Evolutionary conservation across 352 stramenopile species (phyloP).

Genomic region (Pythium dissimile): DNA sequence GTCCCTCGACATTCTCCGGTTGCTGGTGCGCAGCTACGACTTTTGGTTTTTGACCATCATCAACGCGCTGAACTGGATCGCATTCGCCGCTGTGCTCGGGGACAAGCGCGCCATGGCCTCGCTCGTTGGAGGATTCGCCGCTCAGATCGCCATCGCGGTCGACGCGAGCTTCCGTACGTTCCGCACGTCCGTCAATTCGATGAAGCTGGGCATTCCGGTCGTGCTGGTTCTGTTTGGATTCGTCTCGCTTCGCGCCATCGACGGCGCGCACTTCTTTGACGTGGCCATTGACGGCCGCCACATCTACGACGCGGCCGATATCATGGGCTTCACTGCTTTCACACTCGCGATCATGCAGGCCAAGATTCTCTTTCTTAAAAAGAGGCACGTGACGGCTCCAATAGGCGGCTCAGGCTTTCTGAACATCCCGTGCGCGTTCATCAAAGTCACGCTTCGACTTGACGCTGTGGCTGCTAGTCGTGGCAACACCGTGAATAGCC

Average conservation of each 20-base stretch:
- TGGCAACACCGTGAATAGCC: no score
- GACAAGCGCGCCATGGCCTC: constrained; percentile 27
- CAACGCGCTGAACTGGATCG: constrained; percentile 26
- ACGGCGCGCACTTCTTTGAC: not conserved
- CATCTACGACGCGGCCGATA: constrained; percentile 3
- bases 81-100: constrained; percentile 22
- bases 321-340: constrained; percentile 6
- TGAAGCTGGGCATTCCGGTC: constrained; percentile 2
- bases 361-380: constrained; percentile 1
- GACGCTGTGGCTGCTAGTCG: no score
- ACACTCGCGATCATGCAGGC: constrained; percentile 9
- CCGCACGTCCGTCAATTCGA: not conserved
- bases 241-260: constrained; percentile 2
- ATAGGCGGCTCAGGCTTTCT: not conserved
- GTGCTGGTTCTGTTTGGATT: not conserved
- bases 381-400: not conserved
- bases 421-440: not conserved
- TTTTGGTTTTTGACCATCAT: constrained; percentile 38
- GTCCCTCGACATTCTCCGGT: constrained; percentile 24
- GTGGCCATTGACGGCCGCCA: not conserved
- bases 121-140: not conserved
- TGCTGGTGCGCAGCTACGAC: constrained; percentile 26
- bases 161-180: constrained; percentile 23
- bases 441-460: constrained; percentile 2
- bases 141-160: constrained; percentile 7